Evolutionary conservation across 83 land plant species (phyloP), one percentile per base, ranked within the genome.

Genomic region (Thuja plicata): DNA sequence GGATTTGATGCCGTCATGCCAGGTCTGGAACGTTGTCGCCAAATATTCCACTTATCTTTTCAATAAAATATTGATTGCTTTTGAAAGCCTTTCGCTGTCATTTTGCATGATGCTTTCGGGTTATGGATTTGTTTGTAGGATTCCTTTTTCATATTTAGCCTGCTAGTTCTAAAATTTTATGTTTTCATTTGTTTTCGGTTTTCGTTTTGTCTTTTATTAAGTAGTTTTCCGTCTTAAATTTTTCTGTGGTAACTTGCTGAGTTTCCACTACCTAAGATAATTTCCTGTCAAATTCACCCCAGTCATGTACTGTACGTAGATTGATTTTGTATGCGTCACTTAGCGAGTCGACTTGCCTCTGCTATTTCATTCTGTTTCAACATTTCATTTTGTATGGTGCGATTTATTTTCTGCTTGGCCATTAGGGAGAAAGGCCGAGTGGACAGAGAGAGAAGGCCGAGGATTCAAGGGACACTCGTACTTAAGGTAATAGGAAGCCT

Each of bases 1-100:
- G 46, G 84, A 27, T 80, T 80, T 80, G 84, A 80, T 80, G 84
- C 84, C 12, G 46, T 40, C 45, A 40, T 80, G 45, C 84, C 84
- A 80, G 84, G 84, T 80, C 46, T 21, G 84, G 73, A 66, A 66
- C 27, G 0, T 8, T 24, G n/a, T 66, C 30, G 30, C 11, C 2
- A 19, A 66, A 66, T 24, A 66, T 24, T 2, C 32, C n/a, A 27
- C 2, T 66, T 66, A 0, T 62, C 8, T 62, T 62, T 62, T 21
- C n/a, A 62, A 62, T 62, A 27, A 27, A 27, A 7, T 8, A 8
- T 66, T 66, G n/a, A 27, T 66, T 66, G 2, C 73, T 66, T 66
- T 66, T 27, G 10, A 27, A 24, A 66, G 73, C n/a, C 73, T 6
- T 66, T 8, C 27, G 73, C 73, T 27, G 73, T 66, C 73, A 66